These are phyloP conservation scores for Pinus taeda DNA, from an alignment of 75 land plant genomes.

Conservation along the genomic window DNA sequence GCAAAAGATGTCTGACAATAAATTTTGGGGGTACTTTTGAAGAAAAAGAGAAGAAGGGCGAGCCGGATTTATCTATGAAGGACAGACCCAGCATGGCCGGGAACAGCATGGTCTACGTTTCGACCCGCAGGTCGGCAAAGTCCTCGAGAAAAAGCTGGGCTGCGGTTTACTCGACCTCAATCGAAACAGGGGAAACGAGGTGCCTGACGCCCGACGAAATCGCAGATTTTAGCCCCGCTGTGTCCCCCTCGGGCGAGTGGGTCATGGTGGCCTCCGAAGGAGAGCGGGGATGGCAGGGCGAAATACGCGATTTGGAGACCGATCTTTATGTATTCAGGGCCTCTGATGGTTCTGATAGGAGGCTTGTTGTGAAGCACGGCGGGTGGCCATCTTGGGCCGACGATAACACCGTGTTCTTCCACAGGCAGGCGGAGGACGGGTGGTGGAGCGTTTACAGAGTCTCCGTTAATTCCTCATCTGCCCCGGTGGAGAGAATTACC, in stretches of 20 bases:
- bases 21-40: neutral
- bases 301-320: slow-evolving; percentile 57
- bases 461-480: slow-evolving; percentile 1
- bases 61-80: slow-evolving; percentile 42
- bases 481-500: slow-evolving; percentile 56
- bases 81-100: slow-evolving; percentile 70
- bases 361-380: slow-evolving; percentile 56
- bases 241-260: slow-evolving; percentile 83
- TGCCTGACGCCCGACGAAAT: slow-evolving; percentile 71
- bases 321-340: slow-evolving; percentile 73
- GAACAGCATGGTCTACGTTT: slow-evolving; percentile 63
- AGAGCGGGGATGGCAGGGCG: slow-evolving; percentile 71
- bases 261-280: slow-evolving; percentile 80
- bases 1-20: neutral
- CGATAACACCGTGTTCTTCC: slow-evolving; percentile 76
- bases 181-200: slow-evolving; percentile 41
- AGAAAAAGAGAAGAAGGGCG: neutral
- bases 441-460: slow-evolving; percentile 82
- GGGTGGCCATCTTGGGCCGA: slow-evolving; percentile 96
- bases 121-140: slow-evolving; percentile 44
- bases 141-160: slow-evolving; percentile 72
- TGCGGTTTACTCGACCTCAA: slow-evolving; percentile 71
- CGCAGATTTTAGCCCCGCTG: slow-evolving; percentile 91
- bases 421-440: slow-evolving; percentile 55
- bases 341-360: slow-evolving; percentile 60